phyloP scores from a whole-genome alignment of 768 basidiomycete genomes.

The Mycena sanguinolenta region DNA sequence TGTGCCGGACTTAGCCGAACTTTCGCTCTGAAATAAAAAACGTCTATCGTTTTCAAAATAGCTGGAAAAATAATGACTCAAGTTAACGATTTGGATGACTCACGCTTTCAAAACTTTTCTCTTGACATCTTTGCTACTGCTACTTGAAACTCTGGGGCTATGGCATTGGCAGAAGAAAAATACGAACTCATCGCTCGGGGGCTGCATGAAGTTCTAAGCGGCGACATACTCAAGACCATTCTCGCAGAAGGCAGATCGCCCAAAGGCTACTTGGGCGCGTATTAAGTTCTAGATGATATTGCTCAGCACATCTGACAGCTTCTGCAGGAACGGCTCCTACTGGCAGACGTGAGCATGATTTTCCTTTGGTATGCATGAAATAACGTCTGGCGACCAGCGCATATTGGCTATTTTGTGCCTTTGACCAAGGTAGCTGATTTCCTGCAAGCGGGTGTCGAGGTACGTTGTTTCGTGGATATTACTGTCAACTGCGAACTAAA shows the following conservation, averaged over 20 bases:
- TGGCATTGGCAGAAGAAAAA: slow-evolving; percentile 60
- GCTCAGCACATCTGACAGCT: slow-evolving; percentile 23
- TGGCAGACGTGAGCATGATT: slow-evolving; percentile 81
- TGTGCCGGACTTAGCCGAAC: too few species aligned
- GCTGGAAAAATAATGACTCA: too few species aligned
- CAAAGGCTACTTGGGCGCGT: slow-evolving; percentile 94
- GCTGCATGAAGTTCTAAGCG: slow-evolving; percentile 90
- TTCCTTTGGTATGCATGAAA: slow-evolving; percentile 2
- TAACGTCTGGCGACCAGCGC: slow-evolving; percentile 66
- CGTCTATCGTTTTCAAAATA: too few species aligned
- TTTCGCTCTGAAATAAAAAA: too few species aligned
- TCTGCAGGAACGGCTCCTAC: slow-evolving; percentile 89
- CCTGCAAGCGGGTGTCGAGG: slow-evolving; percentile 90
- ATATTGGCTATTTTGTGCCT: slow-evolving; percentile 97
- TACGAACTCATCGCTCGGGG: slow-evolving; percentile 89
- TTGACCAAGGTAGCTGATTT: slow-evolving; percentile 97
- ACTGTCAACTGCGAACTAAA: slow-evolving; percentile 27
- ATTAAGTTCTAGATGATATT: slow-evolving; percentile 23
- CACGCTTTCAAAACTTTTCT: slow-evolving; percentile 16
- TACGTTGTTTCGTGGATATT: slow-evolving; percentile 42
- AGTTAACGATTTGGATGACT: background rate
- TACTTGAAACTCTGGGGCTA: background rate
- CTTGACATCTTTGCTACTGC: background rate
- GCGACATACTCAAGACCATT: slow-evolving; percentile 84
- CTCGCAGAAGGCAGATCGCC: slow-evolving; percentile 81